phyloP scores from a whole-genome alignment of 441 rosid genomes.

The Pelargonium citronellum region DNA sequence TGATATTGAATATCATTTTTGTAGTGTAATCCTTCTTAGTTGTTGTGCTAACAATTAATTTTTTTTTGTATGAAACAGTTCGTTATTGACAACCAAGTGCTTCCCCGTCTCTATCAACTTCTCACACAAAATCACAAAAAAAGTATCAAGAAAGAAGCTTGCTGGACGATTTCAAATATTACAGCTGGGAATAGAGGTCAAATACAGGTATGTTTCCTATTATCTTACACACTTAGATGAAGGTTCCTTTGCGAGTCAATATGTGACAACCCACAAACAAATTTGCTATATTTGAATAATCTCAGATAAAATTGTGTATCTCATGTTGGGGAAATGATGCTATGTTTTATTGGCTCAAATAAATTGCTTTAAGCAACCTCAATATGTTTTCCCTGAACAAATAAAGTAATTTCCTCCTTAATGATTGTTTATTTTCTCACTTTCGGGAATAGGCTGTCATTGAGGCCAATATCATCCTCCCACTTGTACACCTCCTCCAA shows the following conservation, averaged over 20 bases:
- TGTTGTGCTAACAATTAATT: conserved; percentile 7
- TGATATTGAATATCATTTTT: neutral
- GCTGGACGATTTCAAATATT: conserved; percentile 64
- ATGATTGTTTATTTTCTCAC: neutral
- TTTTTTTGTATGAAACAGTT: conserved; percentile 37
- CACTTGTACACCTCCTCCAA: conserved; percentile 60
- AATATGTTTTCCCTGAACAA: too few species aligned
- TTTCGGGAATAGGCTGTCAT: conserved; percentile 43
- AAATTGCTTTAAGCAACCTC: too few species aligned
- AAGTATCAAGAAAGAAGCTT: conserved; percentile 59
- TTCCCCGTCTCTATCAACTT: conserved; percentile 44
- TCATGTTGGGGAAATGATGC: too few species aligned
- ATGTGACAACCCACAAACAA: too few species aligned
- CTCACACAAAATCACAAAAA: conserved; percentile 55
- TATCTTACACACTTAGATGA: neutral
- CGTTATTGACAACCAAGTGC: conserved; percentile 56
- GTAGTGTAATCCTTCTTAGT: neutral
- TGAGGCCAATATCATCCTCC: conserved; percentile 45
- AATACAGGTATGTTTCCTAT: conserved; percentile 37
- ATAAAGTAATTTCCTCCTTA: neutral
- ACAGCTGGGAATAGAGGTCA: conserved; percentile 55
- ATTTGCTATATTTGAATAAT: too few species aligned
- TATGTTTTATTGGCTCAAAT: too few species aligned
- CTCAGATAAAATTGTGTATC: too few species aligned
- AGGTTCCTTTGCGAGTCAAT: neutral